These are phyloP conservation scores for Aspergillus bertholletiae DNA, from an alignment of 495 filamentous ascomycete genomes.

Conservation along the genomic window DNA sequence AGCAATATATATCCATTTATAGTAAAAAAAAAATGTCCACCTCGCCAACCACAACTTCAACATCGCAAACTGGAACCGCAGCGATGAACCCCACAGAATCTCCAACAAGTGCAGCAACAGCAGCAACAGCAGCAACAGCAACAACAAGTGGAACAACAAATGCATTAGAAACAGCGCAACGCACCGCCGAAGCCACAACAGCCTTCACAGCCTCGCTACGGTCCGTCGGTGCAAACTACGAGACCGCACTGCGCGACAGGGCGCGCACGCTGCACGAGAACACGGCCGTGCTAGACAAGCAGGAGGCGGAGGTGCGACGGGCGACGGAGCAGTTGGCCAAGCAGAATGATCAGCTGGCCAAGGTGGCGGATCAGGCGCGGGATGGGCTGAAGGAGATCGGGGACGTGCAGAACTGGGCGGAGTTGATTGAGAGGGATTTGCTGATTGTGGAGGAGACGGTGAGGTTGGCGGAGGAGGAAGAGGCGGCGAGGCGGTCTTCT, in stretches of 20 bases:
- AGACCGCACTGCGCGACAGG: conserved; percentile 67
- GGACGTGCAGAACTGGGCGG: conserved; percentile 97
- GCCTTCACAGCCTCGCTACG: conserved; percentile 76
- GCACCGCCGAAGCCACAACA: conserved; percentile 62
- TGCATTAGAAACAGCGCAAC: conserved; percentile 17
- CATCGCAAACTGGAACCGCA: neutral
- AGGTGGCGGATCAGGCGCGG: conserved; percentile 63
- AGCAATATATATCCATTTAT: no score
- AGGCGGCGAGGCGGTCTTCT: no score
- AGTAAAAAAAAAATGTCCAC: no score
- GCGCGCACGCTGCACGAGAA: conserved; percentile 75
- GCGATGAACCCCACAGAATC: neutral
- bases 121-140: conserved; percentile 9
- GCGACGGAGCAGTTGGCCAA: conserved; percentile 62
- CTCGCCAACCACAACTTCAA: no score
- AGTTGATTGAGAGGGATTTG: conserved; percentile 90
- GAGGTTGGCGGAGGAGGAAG: conserved; percentile 52
- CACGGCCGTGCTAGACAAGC: conserved; percentile 60
- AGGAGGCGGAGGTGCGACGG: conserved; percentile 65
- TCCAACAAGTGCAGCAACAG: neutral
- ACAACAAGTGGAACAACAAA: neutral
- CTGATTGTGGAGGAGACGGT: conserved; percentile 84
- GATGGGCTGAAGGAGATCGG: conserved; percentile 86
- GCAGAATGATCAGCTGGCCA: conserved; percentile 68
- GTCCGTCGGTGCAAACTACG: conserved; percentile 65